Percentiles rank a stretch among this genome's conserved stretches.
Conservation (phyloP, 2,329 filamentous ascomycete genomes). For the Blastomyces gilchristii region DNA sequence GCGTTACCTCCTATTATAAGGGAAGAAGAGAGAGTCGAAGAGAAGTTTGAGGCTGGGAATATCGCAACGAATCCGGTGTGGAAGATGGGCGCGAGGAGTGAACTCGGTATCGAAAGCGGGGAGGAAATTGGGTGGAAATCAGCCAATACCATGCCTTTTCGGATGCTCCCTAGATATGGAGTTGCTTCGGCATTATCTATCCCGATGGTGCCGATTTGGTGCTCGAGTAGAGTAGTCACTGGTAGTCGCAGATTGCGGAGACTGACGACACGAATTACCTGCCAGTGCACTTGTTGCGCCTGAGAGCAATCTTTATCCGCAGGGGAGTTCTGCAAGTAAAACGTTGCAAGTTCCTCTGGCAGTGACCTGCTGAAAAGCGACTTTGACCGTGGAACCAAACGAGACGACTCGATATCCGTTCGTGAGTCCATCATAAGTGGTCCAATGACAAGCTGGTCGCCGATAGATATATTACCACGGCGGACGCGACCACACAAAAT, state of each 20-base stretch:
- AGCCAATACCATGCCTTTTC: conserved; percentile 76
- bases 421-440: conserved; percentile 51
- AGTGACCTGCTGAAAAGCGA: conserved; percentile 24
- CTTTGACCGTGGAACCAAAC: conserved; percentile 16
- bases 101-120: conserved; percentile 22
- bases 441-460: conserved; percentile 67
- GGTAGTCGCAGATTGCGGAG: conserved; percentile 80
- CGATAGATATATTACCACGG: conserved; percentile 66
- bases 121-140: conserved; percentile 42
- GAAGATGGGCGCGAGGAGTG: conserved; percentile 24
- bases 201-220: conserved; percentile 84
- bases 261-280: conserved; percentile 68
- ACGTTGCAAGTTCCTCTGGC: conserved; percentile 27
- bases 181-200: conserved; percentile 41
- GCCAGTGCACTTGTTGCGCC: conserved; percentile 61
- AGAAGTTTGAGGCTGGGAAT: conserved; percentile 53
- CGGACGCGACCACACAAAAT: conserved; percentile 77
- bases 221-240: conserved; percentile 61
- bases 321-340: conserved; percentile 22
- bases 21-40: conserved; percentile 36
- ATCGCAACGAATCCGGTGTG: conserved; percentile 60
- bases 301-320: conserved; percentile 40
- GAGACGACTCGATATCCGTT: conserved; percentile 26
- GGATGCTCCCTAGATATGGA: conserved; percentile 34
- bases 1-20: conserved; percentile 46